Conservation (phyloP, 352 stramenopile species). For the Nothophytophthora sp. region DNA sequence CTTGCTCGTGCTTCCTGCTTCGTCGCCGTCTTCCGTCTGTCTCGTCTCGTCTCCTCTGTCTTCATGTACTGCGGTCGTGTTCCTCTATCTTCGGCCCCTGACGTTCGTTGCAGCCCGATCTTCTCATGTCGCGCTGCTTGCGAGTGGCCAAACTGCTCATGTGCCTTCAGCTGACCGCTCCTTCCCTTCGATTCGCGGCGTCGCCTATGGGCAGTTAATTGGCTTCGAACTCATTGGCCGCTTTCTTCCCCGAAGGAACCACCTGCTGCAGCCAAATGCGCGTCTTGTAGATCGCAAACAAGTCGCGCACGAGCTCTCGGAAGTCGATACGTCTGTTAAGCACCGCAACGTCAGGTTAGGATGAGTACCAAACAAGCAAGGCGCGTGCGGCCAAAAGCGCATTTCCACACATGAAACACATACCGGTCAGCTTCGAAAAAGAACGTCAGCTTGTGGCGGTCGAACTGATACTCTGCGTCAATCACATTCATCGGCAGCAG, state of each 20-base stretch:
- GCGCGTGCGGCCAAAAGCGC: no score
- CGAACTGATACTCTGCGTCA: constrained; percentile 98
- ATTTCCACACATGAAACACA: neutral
- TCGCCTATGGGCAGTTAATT: constrained; percentile 35
- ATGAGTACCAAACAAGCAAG: constrained; percentile 1
- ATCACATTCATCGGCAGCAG: constrained; percentile 97
- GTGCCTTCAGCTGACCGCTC: constrained; percentile 13
- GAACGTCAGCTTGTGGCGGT: constrained; percentile 98
- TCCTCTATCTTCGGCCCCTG: no score
- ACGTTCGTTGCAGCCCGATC: constrained; percentile 29
- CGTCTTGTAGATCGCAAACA: constrained; percentile 99
- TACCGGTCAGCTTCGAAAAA: constrained; percentile 97
- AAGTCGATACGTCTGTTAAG: constrained; percentile 94
- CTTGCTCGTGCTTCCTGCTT: constrained; percentile 30
- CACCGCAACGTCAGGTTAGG: no score
- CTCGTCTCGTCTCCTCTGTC: constrained; percentile 3
- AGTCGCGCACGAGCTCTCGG: constrained; percentile 96
- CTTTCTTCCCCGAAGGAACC: constrained; percentile 72
- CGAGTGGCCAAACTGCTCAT: no score
- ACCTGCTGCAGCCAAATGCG: constrained; percentile 98
- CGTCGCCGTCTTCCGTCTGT: neutral
- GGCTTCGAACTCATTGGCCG: constrained; percentile 51
- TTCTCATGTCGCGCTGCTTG: no score
- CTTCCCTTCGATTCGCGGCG: constrained; percentile 1
- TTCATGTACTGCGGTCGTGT: constrained; percentile 9